phyloP scores from a whole-genome alignment of 1,139 yeast genomes.

The Blastobotrys petasosporus region DNA sequence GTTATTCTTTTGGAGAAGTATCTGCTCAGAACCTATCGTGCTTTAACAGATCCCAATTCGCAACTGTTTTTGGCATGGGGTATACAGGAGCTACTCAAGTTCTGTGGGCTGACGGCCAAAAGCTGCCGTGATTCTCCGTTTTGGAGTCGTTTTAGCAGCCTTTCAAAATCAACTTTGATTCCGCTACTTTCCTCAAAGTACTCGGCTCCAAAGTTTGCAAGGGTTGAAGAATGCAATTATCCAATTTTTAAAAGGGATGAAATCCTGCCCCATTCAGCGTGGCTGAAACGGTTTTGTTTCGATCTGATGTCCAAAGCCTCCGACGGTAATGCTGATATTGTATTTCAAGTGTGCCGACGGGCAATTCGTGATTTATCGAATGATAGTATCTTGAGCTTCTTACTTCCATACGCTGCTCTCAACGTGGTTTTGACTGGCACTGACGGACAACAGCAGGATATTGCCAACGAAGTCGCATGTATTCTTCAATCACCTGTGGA shows the following conservation, averaged over 20 bases:
- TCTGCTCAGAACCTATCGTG: constrained; percentile 77
- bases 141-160: constrained; percentile 62
- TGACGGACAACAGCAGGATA: constrained; percentile 40
- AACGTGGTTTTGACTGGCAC: constrained; percentile 56
- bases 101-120: constrained; percentile 48
- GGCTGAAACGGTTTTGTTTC: constrained; percentile 68
- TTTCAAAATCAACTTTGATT: constrained; percentile 65
- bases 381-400: constrained; percentile 62
- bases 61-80: constrained; percentile 84
- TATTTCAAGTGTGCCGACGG: constrained; percentile 61
- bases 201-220: constrained; percentile 42
- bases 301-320: constrained; percentile 50
- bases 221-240: constrained; percentile 29
- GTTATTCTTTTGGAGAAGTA: constrained; percentile 59
- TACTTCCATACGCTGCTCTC: constrained; percentile 75
- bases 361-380: constrained; percentile 55
- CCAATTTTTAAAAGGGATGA: constrained; percentile 47
- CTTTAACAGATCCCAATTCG: constrained; percentile 79
- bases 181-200: constrained; percentile 75
- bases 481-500: constrained; percentile 47
- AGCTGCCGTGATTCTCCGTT: constrained; percentile 21
- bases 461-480: constrained; percentile 52
- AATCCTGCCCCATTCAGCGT: constrained; percentile 33
- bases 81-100: constrained; percentile 76
- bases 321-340: constrained; percentile 41